These are phyloP conservation scores for Ceratocystis destructans DNA, from an alignment of 2,329 filamentous ascomycete species.

Conservation along the genomic window DNA sequence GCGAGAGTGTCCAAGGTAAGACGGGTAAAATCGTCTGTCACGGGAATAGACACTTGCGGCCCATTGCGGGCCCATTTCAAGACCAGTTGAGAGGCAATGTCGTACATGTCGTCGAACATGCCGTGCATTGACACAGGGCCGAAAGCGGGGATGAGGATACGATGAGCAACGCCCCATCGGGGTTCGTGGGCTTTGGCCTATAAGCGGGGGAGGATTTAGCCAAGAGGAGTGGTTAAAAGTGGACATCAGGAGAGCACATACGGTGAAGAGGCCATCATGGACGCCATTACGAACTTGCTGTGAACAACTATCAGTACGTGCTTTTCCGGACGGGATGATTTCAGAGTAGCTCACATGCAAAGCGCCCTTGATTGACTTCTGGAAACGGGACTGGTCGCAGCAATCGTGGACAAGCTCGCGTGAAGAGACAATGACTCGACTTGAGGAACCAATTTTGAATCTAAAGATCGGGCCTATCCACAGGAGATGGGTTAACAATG, in stretches of 20 bases:
- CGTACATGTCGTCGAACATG: slow-evolving; percentile 59
- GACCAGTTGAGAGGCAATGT: slow-evolving; percentile 50
- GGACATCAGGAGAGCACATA: slow-evolving; percentile 21
- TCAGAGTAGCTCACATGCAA: slow-evolving; percentile 28
- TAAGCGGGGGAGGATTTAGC: slow-evolving; percentile 21
- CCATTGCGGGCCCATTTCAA: slow-evolving; percentile 58
- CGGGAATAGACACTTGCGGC: slow-evolving; percentile 40
- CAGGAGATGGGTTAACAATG: neutral
- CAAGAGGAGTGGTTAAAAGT: slow-evolving; percentile 18
- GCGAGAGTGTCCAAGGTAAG: slow-evolving; percentile 59
- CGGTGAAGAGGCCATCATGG: slow-evolving; percentile 55
- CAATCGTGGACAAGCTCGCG: slow-evolving; percentile 47
- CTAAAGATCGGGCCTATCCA: slow-evolving; percentile 46
- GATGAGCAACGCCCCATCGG: slow-evolving; percentile 55
- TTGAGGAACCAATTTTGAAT: slow-evolving; percentile 36
- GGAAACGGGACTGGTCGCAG: slow-evolving; percentile 53
- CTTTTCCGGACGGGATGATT: neutral
- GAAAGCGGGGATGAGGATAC: slow-evolving; percentile 54
- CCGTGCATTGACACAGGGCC: slow-evolving; percentile 51
- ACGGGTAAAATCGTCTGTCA: slow-evolving; percentile 56
- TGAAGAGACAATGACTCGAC: slow-evolving; percentile 38
- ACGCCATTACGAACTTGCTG: slow-evolving; percentile 45
- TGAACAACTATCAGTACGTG: slow-evolving; percentile 6
- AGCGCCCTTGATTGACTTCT: slow-evolving; percentile 39
- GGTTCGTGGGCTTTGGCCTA: slow-evolving; percentile 35